Evolutionary conservation across 176 grass and related monocot genomes (phyloP).

Genomic region (Hordeum marinum): DNA sequence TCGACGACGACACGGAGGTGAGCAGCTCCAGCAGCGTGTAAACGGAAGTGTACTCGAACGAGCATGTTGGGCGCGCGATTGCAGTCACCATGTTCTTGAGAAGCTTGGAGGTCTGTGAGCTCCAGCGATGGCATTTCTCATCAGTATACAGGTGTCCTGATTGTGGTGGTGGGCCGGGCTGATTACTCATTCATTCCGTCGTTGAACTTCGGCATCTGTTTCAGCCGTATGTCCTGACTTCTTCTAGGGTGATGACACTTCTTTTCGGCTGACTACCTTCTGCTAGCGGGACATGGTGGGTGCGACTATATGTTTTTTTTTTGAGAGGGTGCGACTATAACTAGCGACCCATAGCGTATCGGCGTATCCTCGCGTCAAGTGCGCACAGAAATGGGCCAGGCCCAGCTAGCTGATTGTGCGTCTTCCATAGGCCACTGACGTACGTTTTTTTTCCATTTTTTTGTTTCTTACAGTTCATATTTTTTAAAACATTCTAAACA

Average conservation of each 20-base stretch:
- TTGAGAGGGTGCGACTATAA: no score
- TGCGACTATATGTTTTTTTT: no score
- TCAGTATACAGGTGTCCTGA: neutral
- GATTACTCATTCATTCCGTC: neutral
- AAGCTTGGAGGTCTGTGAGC: neutral
- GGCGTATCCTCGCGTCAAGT: no score
- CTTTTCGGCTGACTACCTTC: no score
- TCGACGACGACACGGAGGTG: constrained; percentile 36
- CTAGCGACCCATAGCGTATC: no score
- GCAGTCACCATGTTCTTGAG: neutral
- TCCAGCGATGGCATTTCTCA: neutral
- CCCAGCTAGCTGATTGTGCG: no score
- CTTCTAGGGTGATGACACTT: neutral
- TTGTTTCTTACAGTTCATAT: no score
- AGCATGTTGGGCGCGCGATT: neutral
- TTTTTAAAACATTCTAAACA: no score
- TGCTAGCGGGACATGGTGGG: no score
- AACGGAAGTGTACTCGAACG: neutral
- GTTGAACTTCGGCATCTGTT: neutral
- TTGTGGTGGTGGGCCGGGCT: neutral
- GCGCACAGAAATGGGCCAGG: no score
- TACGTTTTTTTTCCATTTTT: no score
- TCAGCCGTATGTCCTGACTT: neutral
- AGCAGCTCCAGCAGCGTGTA: constrained; percentile 37
- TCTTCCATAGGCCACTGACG: no score